phyloP scores from a whole-genome alignment of 805 yeast genomes.

The Kuraishia hungarica region DNA sequence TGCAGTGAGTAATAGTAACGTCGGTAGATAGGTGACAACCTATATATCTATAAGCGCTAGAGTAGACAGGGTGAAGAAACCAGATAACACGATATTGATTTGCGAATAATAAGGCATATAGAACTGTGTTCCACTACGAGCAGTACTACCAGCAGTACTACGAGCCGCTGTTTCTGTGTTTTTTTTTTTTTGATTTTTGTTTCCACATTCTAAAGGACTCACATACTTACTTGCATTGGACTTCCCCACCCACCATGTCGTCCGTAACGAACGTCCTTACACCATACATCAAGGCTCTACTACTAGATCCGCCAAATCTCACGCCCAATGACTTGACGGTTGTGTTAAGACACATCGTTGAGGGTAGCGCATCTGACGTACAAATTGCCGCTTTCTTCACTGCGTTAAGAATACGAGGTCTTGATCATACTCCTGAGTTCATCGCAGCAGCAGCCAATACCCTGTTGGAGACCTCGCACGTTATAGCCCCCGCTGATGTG shows the following conservation, averaged over 20 bases:
- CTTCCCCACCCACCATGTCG: background rate
- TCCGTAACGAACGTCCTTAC: background rate
- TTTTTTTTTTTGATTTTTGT: too few relatives aligned
- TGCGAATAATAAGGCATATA: too few relatives aligned
- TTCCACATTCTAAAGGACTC: too few relatives aligned
- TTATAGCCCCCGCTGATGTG: slow-evolving; percentile 36
- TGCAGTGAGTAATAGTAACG: background rate
- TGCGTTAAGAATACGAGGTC: slow-evolving; percentile 59
- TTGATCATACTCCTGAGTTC: slow-evolving; percentile 74
- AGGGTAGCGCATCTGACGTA: slow-evolving; percentile 53
- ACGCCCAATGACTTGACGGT: slow-evolving; percentile 54
- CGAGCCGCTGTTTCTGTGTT: too few relatives aligned
- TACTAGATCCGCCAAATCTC: slow-evolving; percentile 52
- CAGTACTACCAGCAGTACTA: too few relatives aligned
- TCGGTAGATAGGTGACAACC: background rate
- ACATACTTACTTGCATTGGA: too few relatives aligned
- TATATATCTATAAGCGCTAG: too few relatives aligned
- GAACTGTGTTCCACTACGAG: too few relatives aligned
- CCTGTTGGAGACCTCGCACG: slow-evolving; percentile 54
- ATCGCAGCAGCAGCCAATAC: slow-evolving; percentile 83
- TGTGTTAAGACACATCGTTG: slow-evolving; percentile 55
- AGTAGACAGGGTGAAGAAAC: too few relatives aligned
- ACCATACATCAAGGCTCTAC: slow-evolving; percentile 50
- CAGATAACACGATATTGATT: too few relatives aligned
- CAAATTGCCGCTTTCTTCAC: slow-evolving; percentile 77